These are phyloP conservation scores for Didymosphaeria variabile DNA, from an alignment of 2,329 filamentous ascomycete species.

Conservation along the genomic window DNA sequence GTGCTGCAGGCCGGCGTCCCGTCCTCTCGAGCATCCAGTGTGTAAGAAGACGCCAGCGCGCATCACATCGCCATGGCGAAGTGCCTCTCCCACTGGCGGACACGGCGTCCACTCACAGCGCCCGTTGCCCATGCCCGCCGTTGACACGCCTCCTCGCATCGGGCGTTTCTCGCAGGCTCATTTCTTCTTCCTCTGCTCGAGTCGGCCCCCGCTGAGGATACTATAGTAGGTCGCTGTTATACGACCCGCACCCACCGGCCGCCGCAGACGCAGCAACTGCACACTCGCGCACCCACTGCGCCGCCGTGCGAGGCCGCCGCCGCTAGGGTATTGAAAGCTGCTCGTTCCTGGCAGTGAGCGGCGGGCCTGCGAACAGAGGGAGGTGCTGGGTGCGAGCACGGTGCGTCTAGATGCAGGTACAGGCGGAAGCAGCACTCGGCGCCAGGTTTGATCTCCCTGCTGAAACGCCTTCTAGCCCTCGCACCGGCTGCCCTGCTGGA, in stretches of 20 bases:
- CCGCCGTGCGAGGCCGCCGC: not conserved
- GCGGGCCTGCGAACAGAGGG: slow-evolving; percentile 28
- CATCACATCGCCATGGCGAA: not conserved
- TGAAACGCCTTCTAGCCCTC: slow-evolving; percentile 43
- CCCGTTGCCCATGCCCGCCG: slow-evolving; percentile 9
- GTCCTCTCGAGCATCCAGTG: not conserved
- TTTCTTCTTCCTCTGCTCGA: not conserved
- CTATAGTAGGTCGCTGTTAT: not conserved
- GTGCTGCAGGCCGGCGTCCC: not conserved
- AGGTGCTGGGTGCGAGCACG: slow-evolving; percentile 17
- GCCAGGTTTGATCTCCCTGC: slow-evolving; percentile 48
- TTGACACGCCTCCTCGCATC: slow-evolving; percentile 2
- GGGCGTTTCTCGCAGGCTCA: not conserved
- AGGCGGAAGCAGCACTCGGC: slow-evolving; percentile 43
- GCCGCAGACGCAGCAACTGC: not conserved
- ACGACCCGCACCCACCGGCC: slow-evolving; percentile 3
- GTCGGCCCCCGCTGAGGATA: slow-evolving; percentile 2
- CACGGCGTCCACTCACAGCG: slow-evolving; percentile 20
- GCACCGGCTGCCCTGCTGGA: slow-evolving; percentile 26
- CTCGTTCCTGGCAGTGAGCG: slow-evolving; percentile 28
- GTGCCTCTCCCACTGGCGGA: slow-evolving; percentile 11
- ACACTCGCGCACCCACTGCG: not conserved
- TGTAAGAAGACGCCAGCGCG: not conserved
- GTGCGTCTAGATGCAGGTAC: slow-evolving; percentile 47
- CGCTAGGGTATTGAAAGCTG: slow-evolving; percentile 8